Conservation (phyloP, 148 eudicot species). For the Spergularia marina region DNA sequence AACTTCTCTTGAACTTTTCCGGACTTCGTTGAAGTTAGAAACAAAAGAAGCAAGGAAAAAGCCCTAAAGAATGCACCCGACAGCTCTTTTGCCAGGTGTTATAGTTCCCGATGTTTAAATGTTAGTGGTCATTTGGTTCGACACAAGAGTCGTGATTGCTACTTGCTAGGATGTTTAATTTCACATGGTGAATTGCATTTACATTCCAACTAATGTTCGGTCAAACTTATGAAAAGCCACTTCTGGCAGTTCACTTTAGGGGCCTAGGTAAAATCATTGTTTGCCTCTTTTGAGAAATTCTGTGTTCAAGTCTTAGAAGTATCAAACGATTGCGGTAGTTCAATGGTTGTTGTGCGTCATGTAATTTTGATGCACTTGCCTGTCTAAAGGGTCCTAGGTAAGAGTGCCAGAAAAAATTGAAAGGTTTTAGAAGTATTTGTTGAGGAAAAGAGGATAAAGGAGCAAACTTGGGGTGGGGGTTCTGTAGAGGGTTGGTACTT, state of each 20-base stretch:
- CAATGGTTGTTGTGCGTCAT: not conserved
- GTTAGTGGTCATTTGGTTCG: not conserved
- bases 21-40: not conserved
- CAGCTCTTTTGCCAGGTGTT: not conserved
- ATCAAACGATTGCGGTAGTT: not conserved
- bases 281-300: too few relatives aligned
- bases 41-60: not conserved
- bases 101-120: not conserved
- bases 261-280: too few relatives aligned
- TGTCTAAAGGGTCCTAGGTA: not conserved
- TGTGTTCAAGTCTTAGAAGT: not conserved
- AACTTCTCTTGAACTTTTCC: not conserved
- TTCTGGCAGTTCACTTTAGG: too few relatives aligned
- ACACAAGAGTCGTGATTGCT: not conserved
- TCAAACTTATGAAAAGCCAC: too few relatives aligned
- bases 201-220: too few relatives aligned
- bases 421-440: not conserved
- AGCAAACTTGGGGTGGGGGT: too few relatives aligned
- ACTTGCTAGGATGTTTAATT: not conserved
- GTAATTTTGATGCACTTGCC: not conserved
- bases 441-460: too few relatives aligned
- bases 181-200: not conserved
- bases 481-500: too few relatives aligned
- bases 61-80: not conserved
- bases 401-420: not conserved